Conservation (phyloP, 495 filamentous ascomycete genomes). For the Aspergillus cristatus region DNA sequence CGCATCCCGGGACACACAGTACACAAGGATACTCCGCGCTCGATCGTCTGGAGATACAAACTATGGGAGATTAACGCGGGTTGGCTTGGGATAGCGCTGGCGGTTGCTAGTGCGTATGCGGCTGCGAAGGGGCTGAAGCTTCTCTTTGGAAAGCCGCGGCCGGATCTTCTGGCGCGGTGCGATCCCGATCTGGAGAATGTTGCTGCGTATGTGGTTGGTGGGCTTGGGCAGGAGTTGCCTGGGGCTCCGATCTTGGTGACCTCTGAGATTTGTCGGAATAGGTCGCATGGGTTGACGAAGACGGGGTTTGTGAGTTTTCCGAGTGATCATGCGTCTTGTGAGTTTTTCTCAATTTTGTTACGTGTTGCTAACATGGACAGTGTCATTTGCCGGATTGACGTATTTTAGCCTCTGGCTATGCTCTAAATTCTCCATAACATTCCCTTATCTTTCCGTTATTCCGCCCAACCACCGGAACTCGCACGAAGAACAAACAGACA, state of each 20-base stretch:
- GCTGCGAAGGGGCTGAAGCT: slow-evolving; percentile 56
- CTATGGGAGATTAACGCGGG: slow-evolving; percentile 59
- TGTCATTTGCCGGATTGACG: slow-evolving; percentile 52
- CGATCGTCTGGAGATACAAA: slow-evolving; percentile 35
- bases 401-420: slow-evolving; percentile 58
- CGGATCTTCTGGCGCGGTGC: slow-evolving; percentile 55
- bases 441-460: slow-evolving; percentile 47
- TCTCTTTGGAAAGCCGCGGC: slow-evolving; percentile 54
- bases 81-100: slow-evolving; percentile 53
- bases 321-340: slow-evolving; percentile 60
- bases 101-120: slow-evolving; percentile 45
- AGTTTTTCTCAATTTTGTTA: slow-evolving; percentile 12
- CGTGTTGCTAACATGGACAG: slow-evolving; percentile 20
- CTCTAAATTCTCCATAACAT: slow-evolving; percentile 52
- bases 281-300: slow-evolving; percentile 24
- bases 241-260: slow-evolving; percentile 41
- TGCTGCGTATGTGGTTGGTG: slow-evolving; percentile 35
- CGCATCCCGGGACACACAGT: slow-evolving; percentile 38
- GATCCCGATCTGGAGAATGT: slow-evolving; percentile 43
- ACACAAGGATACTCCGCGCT: slow-evolving; percentile 13
- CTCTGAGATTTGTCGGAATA: slow-evolving; percentile 43
- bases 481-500: slow-evolving; percentile 9
- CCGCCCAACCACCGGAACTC: slow-evolving; percentile 17
- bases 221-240: slow-evolving; percentile 34
- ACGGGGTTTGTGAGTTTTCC: slow-evolving; percentile 63